Conservation (phyloP, 805 yeast species). For the Starmerella ratchasimensis region DNA sequence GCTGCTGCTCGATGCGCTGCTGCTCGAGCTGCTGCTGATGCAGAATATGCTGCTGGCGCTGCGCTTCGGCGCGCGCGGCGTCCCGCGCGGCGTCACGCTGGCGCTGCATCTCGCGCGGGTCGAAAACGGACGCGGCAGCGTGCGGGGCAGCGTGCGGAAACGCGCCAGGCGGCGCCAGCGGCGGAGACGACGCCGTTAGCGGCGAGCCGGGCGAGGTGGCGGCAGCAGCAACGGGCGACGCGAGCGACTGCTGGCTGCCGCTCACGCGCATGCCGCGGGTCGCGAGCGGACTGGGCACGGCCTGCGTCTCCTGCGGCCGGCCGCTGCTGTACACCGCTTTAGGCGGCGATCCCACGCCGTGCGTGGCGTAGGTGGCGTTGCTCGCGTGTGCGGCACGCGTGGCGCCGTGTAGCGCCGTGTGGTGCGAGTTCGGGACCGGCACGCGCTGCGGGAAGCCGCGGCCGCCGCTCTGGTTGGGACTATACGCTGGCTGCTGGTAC, state of each 20-base stretch:
- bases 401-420: too few relatives aligned
- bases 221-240: neutral
- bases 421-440: too few relatives aligned
- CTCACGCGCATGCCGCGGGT: conserved; percentile 8
- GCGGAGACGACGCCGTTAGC: too few relatives aligned
- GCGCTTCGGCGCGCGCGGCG: conserved; percentile 4
- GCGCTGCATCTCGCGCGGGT: neutral
- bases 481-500: neutral
- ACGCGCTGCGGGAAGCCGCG: too few relatives aligned
- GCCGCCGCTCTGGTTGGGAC: too few relatives aligned
- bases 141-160: too few relatives aligned
- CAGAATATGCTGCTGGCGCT: conserved; percentile 7
- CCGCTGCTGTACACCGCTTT: conserved; percentile 2
- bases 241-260: conserved; percentile 6
- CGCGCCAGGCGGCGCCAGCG: too few relatives aligned
- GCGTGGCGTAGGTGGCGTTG: too few relatives aligned
- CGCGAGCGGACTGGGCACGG: conserved; percentile 7
- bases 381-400: too few relatives aligned
- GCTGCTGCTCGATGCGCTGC: conserved; percentile 7
- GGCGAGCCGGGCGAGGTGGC: too few relatives aligned
- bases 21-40: conserved; percentile 8
- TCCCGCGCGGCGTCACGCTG: neutral
- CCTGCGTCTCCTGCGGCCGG: conserved; percentile 5
- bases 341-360: neutral
- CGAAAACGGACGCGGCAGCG: too few relatives aligned